Evolutionary conservation across 139 green algal species (phyloP), one percentile per base, ranked within the genome.

Genomic region (Micractinium sp.): DNA sequence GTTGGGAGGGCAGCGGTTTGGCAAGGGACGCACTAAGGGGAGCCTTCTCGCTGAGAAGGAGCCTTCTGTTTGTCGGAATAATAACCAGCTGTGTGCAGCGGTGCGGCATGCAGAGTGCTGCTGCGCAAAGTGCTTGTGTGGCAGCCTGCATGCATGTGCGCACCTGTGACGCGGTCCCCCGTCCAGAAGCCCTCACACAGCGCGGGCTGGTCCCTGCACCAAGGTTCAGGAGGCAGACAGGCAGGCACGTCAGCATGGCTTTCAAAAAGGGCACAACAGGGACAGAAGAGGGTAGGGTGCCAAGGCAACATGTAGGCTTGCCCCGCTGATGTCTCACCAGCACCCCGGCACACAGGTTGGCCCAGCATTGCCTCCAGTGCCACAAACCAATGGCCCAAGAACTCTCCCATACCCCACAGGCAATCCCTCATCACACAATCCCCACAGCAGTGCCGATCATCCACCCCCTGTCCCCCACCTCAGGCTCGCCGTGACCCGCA

Each of bases 121-220:
- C 22, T 73, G 63, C 3, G 23, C n/a, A 53, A 53, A 80, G 74
- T 23, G 74, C n/a, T 25, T 31, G 33, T 47, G 12, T n/a, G n/a
- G n/a, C 74, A 25, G 39, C n/a, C 14, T 16, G 71, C 71, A 78
- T 35, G 31, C 71, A 16, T 38, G n/a, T 35, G 31, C 82, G 27
- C 82, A 80, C 86, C 81, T 87, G 79, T 82, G 60, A 25, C 18
- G 38, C 85, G 67, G n/a, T 80, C 85, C 35, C 86, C 82, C 16
- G 41, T n/a, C 90, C 90, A 93, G 61, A 93, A 92, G 19, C 76
- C 53, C 7, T 90, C 87, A 23, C 90, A 93, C n/a, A 93, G 85
- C 61, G 79, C 73, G 20, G 81, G 41, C 88, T 93, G 90, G 66
- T 69, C 85, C 76, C 87, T 87, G 82, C 82, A 56, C 47, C 47